phyloP scores from a whole-genome alignment of 495 filamentous ascomycete genomes.

The Penicillium silybi region DNA sequence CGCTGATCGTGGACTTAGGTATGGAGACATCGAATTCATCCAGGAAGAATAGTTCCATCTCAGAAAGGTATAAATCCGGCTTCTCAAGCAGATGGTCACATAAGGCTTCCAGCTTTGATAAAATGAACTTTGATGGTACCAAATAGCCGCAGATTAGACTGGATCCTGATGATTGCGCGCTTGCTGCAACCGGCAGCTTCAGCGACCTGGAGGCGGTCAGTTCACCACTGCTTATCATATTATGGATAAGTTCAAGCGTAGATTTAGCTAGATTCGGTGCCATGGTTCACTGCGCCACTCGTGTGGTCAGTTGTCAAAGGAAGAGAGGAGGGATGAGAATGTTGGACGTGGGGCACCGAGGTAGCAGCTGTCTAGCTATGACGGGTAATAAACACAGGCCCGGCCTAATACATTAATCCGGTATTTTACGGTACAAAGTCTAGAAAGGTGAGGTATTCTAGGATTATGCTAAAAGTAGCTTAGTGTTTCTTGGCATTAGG shows the following conservation, averaged over 20 bases:
- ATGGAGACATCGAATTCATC: constrained; percentile 11
- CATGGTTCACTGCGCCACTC: constrained; percentile 4
- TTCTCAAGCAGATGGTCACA: constrained; percentile 10
- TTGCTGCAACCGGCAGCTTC: constrained; percentile 17
- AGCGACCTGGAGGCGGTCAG: constrained; percentile 16
- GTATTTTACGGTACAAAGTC: too few relatives aligned
- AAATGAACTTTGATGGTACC: too few relatives aligned
- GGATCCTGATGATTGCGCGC: constrained; percentile 3
- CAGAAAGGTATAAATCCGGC: constrained; percentile 6
- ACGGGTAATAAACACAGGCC: too few relatives aligned
- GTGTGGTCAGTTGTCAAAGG: neutral
- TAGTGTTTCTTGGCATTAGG: too few relatives aligned
- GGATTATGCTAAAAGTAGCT: too few relatives aligned
- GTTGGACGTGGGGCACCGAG: too few relatives aligned
- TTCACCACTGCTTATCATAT: constrained; percentile 22
- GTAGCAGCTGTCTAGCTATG: too few relatives aligned
- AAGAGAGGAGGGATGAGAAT: too few relatives aligned
- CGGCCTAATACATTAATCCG: too few relatives aligned
- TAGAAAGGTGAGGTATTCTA: too few relatives aligned
- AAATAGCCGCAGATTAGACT: too few relatives aligned
- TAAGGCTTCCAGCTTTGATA: too few relatives aligned
- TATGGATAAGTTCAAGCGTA: constrained; percentile 7
- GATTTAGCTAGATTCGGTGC: constrained; percentile 3
- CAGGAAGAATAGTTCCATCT: constrained; percentile 7
- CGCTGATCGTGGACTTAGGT: constrained; percentile 10